Conservation (phyloP, 1,139 yeast genomes). For the Trichomonascaceae sp. region DNA sequence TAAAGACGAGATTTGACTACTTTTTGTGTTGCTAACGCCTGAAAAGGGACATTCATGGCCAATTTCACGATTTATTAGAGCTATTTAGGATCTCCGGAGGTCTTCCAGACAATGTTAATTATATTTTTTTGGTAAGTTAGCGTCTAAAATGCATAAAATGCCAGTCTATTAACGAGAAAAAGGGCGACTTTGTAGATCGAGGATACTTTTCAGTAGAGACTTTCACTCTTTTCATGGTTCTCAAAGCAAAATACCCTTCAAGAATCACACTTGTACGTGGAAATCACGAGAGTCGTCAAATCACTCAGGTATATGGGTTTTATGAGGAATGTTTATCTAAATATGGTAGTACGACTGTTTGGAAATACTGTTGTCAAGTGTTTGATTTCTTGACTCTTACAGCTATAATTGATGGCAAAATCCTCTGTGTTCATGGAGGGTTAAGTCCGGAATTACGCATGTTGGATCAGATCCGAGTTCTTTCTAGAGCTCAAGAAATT, state of each 20-base stretch:
- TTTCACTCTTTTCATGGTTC: constrained; percentile 81
- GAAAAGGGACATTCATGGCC: constrained; percentile 80
- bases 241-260: constrained; percentile 76
- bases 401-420: constrained; percentile 90
- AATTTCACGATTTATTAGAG: constrained; percentile 90
- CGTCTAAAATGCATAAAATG: neutral
- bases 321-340: constrained; percentile 87
- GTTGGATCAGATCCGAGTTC: constrained; percentile 90
- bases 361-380: constrained; percentile 97
- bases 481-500: constrained; percentile 97
- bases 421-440: constrained; percentile 94
- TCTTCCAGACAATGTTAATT: constrained; percentile 71
- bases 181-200: constrained; percentile 94
- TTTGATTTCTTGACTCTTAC: constrained; percentile 90
- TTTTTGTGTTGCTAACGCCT: neutral
- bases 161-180: neutral
- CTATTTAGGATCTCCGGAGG: constrained; percentile 92
- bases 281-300: constrained; percentile 90
- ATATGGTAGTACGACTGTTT: constrained; percentile 93
- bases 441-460: constrained; percentile 96
- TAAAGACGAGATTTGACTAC: neutral
- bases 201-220: constrained; percentile 94
- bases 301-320: constrained; percentile 92
- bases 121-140: constrained; percentile 50
- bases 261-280: constrained; percentile 87